Conservation (phyloP, 768 basidiomycete genomes). For the Leucosporidium yakuticum region DNA sequence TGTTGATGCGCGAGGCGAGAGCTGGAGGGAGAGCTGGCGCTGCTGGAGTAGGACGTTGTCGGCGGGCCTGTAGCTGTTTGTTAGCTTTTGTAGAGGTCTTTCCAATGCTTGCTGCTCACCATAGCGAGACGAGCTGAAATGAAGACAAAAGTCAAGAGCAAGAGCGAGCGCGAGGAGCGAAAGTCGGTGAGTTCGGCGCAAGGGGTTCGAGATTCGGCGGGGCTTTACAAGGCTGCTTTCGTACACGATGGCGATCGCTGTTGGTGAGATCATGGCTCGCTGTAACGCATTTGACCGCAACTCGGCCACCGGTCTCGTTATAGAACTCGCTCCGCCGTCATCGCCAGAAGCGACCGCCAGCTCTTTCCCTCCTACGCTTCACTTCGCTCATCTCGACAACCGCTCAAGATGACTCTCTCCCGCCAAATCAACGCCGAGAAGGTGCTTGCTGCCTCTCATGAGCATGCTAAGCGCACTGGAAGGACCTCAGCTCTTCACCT, state of each 20-base stretch:
- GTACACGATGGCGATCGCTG: too few species aligned
- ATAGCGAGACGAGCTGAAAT: too few species aligned
- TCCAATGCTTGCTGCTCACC: too few species aligned
- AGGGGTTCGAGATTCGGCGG: too few species aligned
- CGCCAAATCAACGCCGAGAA: slow-evolving; percentile 56
- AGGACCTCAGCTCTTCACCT: slow-evolving; percentile 4
- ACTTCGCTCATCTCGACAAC: neutral
- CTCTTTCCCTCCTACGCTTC: neutral
- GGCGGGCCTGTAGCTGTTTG: neutral
- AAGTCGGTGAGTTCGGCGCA: neutral
- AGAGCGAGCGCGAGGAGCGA: too few species aligned
- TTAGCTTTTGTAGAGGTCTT: too few species aligned
- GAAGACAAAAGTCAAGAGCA: too few species aligned
- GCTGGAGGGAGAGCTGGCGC: neutral
- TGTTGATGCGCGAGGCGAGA: neutral
- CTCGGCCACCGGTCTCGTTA: too few species aligned
- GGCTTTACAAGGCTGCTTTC: too few species aligned
- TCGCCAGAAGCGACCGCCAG: neutral
- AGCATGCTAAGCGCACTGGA: slow-evolving; percentile 18
- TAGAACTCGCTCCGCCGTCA: slow-evolving; percentile 5
- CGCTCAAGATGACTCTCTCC: slow-evolving; percentile 12
- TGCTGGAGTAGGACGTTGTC: neutral
- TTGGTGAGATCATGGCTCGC: too few species aligned
- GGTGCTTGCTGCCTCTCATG: slow-evolving; percentile 58
- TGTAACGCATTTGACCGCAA: too few species aligned